These are phyloP conservation scores for Rosa persica DNA, from an alignment of 306 rosid species.

Conservation along the genomic window DNA sequence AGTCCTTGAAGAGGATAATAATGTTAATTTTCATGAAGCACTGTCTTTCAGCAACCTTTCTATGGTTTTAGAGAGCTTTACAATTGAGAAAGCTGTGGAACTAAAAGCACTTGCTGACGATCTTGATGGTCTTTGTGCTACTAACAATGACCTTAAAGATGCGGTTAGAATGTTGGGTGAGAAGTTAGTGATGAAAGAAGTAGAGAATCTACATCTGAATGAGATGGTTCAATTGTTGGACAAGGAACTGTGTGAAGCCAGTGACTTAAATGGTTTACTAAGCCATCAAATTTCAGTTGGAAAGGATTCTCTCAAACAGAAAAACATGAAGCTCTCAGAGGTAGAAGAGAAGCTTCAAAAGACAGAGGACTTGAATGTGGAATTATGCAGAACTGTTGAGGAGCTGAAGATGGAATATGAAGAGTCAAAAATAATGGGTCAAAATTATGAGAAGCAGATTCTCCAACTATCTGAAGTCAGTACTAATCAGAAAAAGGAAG, in stretches of 20 bases:
- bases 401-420: constrained; percentile 61
- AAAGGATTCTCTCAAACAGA: constrained; percentile 46
- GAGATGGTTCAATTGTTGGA: constrained; percentile 49
- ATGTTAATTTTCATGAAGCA: constrained; percentile 54
- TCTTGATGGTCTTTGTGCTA: constrained; percentile 39
- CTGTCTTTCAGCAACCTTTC: constrained; percentile 52
- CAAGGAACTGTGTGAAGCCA: constrained; percentile 49
- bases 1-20: constrained; percentile 53
- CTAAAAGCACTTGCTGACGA: constrained; percentile 52
- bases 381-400: constrained; percentile 53
- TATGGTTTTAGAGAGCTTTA: constrained; percentile 59
- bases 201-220: constrained; percentile 51
- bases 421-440: constrained; percentile 41
- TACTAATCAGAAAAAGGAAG: constrained; percentile 56
- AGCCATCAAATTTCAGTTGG: constrained; percentile 44
- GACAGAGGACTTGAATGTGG: constrained; percentile 50
- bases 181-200: constrained; percentile 52
- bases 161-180: constrained; percentile 51
- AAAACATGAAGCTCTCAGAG: constrained; percentile 56
- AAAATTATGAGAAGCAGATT: constrained; percentile 53
- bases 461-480: constrained; percentile 59
- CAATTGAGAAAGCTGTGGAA: constrained; percentile 58
- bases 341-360: constrained; percentile 58
- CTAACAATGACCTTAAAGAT: constrained; percentile 52
- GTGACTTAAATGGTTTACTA: constrained; percentile 47